Evolutionary conservation across 1,284 basidiomycete genomes (phyloP).

Genomic region (Irpex sp.): DNA sequence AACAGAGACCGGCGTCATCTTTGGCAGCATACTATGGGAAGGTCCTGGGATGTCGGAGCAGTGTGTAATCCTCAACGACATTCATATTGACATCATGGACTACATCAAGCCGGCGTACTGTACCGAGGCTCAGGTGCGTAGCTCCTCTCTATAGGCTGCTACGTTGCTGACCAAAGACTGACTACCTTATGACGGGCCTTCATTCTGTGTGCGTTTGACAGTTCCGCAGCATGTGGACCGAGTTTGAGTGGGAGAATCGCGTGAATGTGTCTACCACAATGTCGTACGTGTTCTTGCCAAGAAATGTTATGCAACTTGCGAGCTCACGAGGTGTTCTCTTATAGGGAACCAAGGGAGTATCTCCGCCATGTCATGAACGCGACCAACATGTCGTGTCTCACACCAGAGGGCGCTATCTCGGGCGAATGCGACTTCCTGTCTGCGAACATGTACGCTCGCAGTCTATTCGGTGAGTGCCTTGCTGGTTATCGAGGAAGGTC

Average conservation of each 20-base stretch:
- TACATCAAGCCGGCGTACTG: slow-evolving; percentile 98
- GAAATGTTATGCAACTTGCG: not conserved
- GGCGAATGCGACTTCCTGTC: slow-evolving; percentile 93
- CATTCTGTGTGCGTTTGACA: slow-evolving; percentile 24
- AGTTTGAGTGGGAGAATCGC: slow-evolving; percentile 98
- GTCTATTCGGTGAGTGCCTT: slow-evolving; percentile 68
- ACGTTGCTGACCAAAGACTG: not conserved
- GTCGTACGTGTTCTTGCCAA: slow-evolving; percentile 42
- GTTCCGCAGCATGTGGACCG: slow-evolving; percentile 98
- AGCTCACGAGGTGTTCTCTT: slow-evolving; percentile 3
- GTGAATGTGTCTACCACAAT: slow-evolving; percentile 87
- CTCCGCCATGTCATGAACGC: slow-evolving; percentile 87
- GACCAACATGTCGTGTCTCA: slow-evolving; percentile 96
- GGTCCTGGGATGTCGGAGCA: slow-evolving; percentile 83
- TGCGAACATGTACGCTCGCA: slow-evolving; percentile 90
- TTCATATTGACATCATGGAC: slow-evolving; percentile 99
- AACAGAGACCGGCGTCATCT: slow-evolving; percentile 97
- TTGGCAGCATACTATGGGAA: slow-evolving; percentile 97
- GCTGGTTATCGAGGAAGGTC: not conserved
- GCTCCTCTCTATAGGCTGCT: not conserved
- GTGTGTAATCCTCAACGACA: slow-evolving; percentile 93
- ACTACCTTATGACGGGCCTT: not conserved
- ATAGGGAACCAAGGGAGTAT: slow-evolving; percentile 75
- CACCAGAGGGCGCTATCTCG: slow-evolving; percentile 85
- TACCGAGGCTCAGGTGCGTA: slow-evolving; percentile 84